Evolutionary conservation across 257 asterid genomes (phyloP).

Genomic region (Apocynum venetum): DNA sequence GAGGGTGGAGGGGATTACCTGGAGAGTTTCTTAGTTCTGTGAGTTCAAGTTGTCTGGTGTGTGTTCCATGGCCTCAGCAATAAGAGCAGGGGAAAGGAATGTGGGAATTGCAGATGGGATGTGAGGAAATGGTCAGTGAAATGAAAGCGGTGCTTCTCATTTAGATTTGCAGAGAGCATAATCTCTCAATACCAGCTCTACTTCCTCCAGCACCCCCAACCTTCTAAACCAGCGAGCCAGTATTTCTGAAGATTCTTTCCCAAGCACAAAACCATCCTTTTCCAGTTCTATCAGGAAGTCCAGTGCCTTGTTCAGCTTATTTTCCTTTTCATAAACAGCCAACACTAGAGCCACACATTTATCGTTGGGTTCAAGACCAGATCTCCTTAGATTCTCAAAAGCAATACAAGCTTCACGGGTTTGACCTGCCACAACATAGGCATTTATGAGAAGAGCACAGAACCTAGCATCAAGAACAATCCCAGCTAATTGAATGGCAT

Average conservation of each 20-base stretch:
- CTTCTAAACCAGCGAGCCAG: constrained; percentile 63
- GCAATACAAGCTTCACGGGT: constrained; percentile 57
- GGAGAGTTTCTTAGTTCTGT: neutral
- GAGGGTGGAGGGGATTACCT: neutral
- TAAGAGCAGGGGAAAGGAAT: neutral
- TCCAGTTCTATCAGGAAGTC: constrained; percentile 59
- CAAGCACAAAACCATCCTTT: constrained; percentile 41
- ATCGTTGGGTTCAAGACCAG: constrained; percentile 64
- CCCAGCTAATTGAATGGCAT: constrained; percentile 73
- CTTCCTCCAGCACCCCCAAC: constrained; percentile 77
- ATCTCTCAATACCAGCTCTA: constrained; percentile 64
- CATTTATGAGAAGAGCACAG: constrained; percentile 81
- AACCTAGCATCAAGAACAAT: constrained; percentile 63
- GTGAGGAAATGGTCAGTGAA: neutral
- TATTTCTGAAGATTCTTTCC: constrained; percentile 61
- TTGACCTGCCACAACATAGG: constrained; percentile 59
- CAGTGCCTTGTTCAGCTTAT: constrained; percentile 59
- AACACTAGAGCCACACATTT: constrained; percentile 69
- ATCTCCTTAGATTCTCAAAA: constrained; percentile 60
- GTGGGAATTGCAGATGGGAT: neutral
- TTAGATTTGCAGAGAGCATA: constrained; percentile 19
- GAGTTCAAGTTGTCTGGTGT: too few species aligned
- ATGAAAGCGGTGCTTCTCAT: constrained; percentile 5
- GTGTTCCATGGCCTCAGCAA: neutral
- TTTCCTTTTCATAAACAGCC: constrained; percentile 58